Evolutionary conservation across 345 rosid genomes (phyloP), one percentile per base, ranked within the genome.

Genomic region (Salix koriyanagi): DNA sequence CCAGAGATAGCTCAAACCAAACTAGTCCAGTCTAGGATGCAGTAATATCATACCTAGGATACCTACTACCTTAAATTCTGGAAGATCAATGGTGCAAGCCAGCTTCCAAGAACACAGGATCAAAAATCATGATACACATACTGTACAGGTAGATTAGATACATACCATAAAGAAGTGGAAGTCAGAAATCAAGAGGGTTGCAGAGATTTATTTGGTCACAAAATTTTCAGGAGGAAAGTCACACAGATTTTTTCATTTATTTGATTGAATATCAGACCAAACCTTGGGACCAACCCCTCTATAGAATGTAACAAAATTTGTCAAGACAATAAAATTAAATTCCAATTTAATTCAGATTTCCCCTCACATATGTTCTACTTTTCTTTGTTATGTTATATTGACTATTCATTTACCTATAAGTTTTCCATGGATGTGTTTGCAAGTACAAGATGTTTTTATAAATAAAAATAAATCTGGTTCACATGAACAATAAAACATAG

Each of bases 11-110:
- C 39, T 30, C 80, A 14, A 69, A 56, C 28, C 66, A 67, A 11
- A 68, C 14, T 56, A 23, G 56, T 72, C 74, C 79, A 62, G 86
- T 71, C 19, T 70, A 79, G 84, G 23, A 56, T 64, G 28, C 6
- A 30, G 36, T 32, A 52, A 7, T 21, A 68, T 2, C 32, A 28
- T 72, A n/a, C 46, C 36, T 62, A 48, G 42, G 28, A 73, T 56
- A 26, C 37, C 37, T 36, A 5, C 1, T 76, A 54, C 16, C 28
- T 46, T 52, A 44, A 64, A n/a, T 28, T 21, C 64, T 39, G 77
- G 78, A 78, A 77, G 79, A 48, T 64, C 48, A 41, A 73, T 9
- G 61, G 62, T 67, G 75, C 68, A 71, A 48, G 80, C 82, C 65
- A 79, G 6, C 58, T 79, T 83, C 68, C 83, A 26, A 15, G 25